Base-by-base conservation (phyloP, 1,284 basidiomycete genomes). In the Cutaneotrichosporon mucoides region DNA sequence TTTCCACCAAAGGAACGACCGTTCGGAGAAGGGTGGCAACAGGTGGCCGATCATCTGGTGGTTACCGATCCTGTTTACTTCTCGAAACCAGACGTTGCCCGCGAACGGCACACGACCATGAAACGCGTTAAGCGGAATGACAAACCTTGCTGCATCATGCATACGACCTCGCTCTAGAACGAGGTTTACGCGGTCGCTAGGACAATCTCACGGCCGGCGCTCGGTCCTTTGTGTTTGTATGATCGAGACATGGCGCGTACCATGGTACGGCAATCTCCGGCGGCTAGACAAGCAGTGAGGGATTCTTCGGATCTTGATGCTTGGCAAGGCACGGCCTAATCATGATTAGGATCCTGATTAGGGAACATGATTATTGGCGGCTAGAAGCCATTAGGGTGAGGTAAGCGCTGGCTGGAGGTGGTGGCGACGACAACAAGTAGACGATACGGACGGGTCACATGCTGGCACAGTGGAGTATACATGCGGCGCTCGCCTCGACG, bases 191-290 rank as follows among this genome's bases (percentile, higher is more conserved):
- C 24, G 24, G n/a, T 38, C 35, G 35, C 48, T 49, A n/a, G 48
- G 34, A 35, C 48, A 37, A 49, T 49, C 40, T 51, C 49, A 41
- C 49, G 49, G 49, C 49, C 49, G 49, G 49, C 13, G 37, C 49
- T 51, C 49, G 49, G 49, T n/a, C 48, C 47, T 48, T 35, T 13
- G 47, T 13, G 3, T n/a, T 16, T 16, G 11, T 16, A 16, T n/a
- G 24, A 41, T 9, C 5, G 24, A n/a, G 10, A 24, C 44, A 10
- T 34, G 46, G 46, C 46, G 46, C 46, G 46, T 48, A 48, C 46
- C 34, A 9, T 34, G 13, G 13, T 13, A 36, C 46, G 46, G 46
- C 34, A 13, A 48, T 7, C 46, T 35, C 33, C 46, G 13, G 46
- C 46, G 44, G 44, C 33, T 45, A 45, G 44, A 45, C 44, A 13